These are phyloP conservation scores for Colletotrichum coccodes DNA, from an alignment of 2,329 filamentous ascomycete genomes.

Conservation along the genomic window DNA sequence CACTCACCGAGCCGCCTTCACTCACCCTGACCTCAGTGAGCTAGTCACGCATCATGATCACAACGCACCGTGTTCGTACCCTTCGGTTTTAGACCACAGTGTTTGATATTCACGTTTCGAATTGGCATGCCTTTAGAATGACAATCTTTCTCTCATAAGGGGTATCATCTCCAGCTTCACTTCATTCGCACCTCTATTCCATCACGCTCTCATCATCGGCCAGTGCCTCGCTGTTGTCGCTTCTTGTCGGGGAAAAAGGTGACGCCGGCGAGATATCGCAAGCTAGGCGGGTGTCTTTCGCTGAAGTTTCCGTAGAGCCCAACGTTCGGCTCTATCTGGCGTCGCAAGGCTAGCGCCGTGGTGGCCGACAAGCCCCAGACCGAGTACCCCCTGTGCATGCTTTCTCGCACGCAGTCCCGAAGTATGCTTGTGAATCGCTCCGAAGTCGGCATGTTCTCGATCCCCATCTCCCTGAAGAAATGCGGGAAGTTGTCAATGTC, in stretches of 20 bases:
- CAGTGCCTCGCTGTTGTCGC: not conserved
- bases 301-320: not conserved
- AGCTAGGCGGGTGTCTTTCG: not conserved
- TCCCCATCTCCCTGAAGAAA: conserved; percentile 55
- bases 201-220: no score
- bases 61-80: no score
- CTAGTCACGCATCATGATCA: no score
- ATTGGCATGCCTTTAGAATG: not conserved
- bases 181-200: no score
- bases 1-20: conserved; percentile 8
- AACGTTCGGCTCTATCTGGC: conserved; percentile 10
- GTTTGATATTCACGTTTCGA: no score
- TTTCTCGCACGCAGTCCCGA: conserved; percentile 45
- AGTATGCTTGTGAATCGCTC: conserved; percentile 45
- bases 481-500: conserved; percentile 51
- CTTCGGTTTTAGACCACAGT: no score
- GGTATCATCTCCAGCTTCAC: not conserved
- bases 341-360: conserved; percentile 7
- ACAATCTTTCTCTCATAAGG: not conserved
- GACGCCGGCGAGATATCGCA: not conserved
- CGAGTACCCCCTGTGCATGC: conserved; percentile 46
- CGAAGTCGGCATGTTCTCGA: conserved; percentile 39
- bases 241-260: conserved; percentile 17
- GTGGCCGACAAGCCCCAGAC: conserved; percentile 8
- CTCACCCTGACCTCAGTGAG: no score